Conservation (phyloP, 2,329 filamentous ascomycete genomes). For the Exophiala dermatitidis region DNA sequence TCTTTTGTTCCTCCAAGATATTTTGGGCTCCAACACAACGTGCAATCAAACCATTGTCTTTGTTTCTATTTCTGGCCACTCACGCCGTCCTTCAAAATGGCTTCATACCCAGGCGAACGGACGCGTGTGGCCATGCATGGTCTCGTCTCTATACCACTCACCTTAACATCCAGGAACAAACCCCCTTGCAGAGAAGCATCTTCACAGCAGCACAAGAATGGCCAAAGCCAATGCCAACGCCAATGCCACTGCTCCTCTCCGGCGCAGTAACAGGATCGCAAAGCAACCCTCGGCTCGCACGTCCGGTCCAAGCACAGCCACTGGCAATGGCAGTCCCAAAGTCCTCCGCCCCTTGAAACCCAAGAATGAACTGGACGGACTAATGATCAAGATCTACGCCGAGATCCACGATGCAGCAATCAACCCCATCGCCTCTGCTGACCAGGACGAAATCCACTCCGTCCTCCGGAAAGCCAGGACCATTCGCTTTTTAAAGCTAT, state of each 20-base stretch:
- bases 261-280: neutral
- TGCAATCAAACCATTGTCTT: neutral
- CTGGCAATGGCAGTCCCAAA: neutral
- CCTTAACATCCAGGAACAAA: neutral
- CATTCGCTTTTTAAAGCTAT: neutral
- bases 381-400: slow-evolving; percentile 9
- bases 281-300: neutral
- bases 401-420: slow-evolving; percentile 7
- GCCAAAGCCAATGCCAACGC: no score
- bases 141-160: neutral
- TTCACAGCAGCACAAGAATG: neutral
- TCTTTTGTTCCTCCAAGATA: neutral
- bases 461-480: slow-evolving; percentile 1
- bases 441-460: neutral
- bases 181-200: neutral
- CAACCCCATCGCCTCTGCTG: neutral
- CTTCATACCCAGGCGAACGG: neutral
- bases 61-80: slow-evolving; percentile 1
- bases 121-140: neutral
- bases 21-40: slow-evolving; percentile 6
- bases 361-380: neutral
- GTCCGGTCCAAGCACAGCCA: neutral
- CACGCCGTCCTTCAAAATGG: neutral
- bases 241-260: neutral
- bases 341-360: neutral